phyloP scores from a whole-genome alignment of 1,284 basidiomycete species.

The Ceratobasidium sp. region DNA sequence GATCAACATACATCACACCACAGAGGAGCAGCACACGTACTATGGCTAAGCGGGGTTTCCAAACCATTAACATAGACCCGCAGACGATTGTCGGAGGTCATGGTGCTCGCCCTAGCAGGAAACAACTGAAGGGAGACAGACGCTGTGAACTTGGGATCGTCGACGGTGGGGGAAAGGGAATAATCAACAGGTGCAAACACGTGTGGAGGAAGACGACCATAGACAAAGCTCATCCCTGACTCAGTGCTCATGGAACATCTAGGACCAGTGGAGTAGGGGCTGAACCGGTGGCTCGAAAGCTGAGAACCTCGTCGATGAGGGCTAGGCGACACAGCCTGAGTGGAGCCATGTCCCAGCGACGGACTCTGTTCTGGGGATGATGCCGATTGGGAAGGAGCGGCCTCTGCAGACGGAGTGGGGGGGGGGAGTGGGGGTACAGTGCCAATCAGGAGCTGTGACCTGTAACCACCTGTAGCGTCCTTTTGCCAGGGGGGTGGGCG shows the following conservation, averaged over 20 bases:
- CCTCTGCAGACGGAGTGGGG: background rate
- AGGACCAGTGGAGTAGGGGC: background rate
- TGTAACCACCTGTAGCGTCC: background rate
- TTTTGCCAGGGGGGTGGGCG: constrained; percentile 5
- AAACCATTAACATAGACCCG: background rate
- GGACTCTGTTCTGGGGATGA: background rate
- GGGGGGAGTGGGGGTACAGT: background rate
- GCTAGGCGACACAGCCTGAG: background rate
- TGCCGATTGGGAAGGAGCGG: background rate
- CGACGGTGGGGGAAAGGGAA: constrained; percentile 11
- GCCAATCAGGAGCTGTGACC: background rate
- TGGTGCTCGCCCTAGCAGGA: background rate
- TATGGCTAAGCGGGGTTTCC: background rate
- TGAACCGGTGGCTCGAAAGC: background rate
- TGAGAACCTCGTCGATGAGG: background rate
- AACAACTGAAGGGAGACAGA: background rate
- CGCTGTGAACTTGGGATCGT: background rate
- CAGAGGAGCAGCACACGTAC: background rate
- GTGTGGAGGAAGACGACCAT: background rate
- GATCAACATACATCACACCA: too few species aligned
- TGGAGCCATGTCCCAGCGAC: background rate
- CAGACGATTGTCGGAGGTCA: constrained; percentile 1
- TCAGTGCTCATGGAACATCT: background rate
- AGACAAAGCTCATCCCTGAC: background rate
- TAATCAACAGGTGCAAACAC: background rate